Evolutionary conservation across 805 yeast species (phyloP).

Genomic region (Danielia oregonensis): DNA sequence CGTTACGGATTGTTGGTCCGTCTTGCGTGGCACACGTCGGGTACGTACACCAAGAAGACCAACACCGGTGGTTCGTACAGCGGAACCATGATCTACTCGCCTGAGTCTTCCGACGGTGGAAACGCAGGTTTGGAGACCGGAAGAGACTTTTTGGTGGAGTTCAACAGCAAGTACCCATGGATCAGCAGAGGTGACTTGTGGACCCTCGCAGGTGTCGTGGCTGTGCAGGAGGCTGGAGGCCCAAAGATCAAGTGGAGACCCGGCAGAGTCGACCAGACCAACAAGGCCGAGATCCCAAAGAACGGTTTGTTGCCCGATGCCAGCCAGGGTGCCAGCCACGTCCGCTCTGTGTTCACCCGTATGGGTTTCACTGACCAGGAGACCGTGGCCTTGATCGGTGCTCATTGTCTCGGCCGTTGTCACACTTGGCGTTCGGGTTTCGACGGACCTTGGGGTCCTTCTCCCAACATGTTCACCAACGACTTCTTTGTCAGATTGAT

Average conservation of each 20-base stretch:
- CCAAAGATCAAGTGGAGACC: constrained; percentile 58
- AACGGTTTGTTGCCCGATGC: constrained; percentile 53
- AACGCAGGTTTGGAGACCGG: constrained; percentile 53
- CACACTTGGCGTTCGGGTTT: constrained; percentile 36
- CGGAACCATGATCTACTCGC: constrained; percentile 39
- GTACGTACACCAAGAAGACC: constrained; percentile 26
- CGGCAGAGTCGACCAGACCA: constrained; percentile 41
- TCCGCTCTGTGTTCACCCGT: constrained; percentile 42
- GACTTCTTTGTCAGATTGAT: constrained; percentile 37
- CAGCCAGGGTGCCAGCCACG: constrained; percentile 40
- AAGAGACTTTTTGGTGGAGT: constrained; percentile 51
- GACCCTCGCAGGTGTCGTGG: constrained; percentile 68
- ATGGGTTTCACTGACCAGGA: constrained; percentile 43
- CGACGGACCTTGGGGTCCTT: constrained; percentile 41
- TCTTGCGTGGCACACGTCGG: constrained; percentile 39
- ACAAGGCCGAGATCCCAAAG: constrained; percentile 33
- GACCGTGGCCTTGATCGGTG: constrained; percentile 41
- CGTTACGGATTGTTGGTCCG: constrained; percentile 34
- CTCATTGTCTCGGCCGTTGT: constrained; percentile 40
- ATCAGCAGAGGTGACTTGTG: constrained; percentile 65
- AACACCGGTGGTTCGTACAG: constrained; percentile 35
- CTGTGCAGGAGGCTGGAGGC: constrained; percentile 62
- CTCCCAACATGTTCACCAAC: constrained; percentile 38
- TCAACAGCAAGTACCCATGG: constrained; percentile 55
- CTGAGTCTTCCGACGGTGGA: constrained; percentile 52